Base-by-base conservation (phyloP, 768 basidiomycete genomes). In the Tylopilus sp. region DNA sequence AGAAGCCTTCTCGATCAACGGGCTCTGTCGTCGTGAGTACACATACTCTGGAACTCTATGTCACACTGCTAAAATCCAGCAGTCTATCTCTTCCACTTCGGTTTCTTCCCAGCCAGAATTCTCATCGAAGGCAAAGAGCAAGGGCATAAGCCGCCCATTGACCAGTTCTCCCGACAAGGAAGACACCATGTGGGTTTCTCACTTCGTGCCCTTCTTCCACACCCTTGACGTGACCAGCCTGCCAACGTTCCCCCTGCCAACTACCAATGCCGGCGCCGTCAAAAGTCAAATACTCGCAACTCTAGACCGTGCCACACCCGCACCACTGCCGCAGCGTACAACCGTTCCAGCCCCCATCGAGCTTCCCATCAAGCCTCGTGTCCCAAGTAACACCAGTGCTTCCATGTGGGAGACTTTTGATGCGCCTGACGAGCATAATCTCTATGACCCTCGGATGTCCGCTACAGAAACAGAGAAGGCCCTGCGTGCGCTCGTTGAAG, bases 391-490 rank as follows among this genome's bases (percentile, higher is more conserved):
- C 35, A 2, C 52, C 33, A 18, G 41, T 5, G 42, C 36, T 6
- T 52, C 56, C 11, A 64, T 56, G 1, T 67, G 70, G 58, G 68
- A 70, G 49, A 66, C 68, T 4, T 69, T 71, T 31, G 65, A 66
- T 40, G 52, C 41, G 11, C 65, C 67, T 22, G 58, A 69, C 28
- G 58, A 66, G 3, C 59, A 57, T 17, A 21, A 38, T 17, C 43
- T 64, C 15, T 49, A 67, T 17, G 70, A 73, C 13, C 68, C 70
- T 25, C 52, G 43, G n/a, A 75, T 68, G 64, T 64, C 72, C 20
- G 60, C 76, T 26, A 71, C 67, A 0, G 88, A 93, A 20, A 83
- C 90, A 0, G 89, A 93, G 60, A 84, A 83, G 58, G 88, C 85
- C 20, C 71, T 94, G 46, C 79, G 83, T 21, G 89, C 91, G 36